phyloP scores from a whole-genome alignment of 768 basidiomycete species.

The Amanita subjunquillea region DNA sequence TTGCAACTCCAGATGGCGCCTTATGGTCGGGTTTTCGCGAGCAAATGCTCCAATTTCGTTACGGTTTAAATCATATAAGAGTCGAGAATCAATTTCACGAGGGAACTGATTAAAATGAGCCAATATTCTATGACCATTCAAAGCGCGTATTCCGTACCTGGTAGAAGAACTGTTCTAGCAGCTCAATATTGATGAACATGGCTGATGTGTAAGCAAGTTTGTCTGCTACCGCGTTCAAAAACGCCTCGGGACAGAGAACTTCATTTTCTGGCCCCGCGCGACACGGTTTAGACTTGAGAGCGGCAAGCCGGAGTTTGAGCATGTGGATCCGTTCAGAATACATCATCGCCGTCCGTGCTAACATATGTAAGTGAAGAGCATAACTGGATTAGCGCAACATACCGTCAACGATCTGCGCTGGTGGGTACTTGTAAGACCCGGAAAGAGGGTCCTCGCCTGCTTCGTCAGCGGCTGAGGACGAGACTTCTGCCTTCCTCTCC shows the following conservation, averaged over 20 bases:
- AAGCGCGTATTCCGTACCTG: conserved; percentile 42
- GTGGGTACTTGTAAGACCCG: conserved; percentile 85
- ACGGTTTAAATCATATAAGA: conserved; percentile 90
- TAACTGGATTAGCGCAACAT: conserved; percentile 14
- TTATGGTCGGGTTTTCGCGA: conserved; percentile 86
- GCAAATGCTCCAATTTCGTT: conserved; percentile 87
- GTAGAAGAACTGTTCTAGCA: conserved; percentile 98
- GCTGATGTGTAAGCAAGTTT: conserved; percentile 93
- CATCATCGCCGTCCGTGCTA: conserved; percentile 88
- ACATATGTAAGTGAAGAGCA: background rate
- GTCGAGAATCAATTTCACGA: conserved; percentile 88
- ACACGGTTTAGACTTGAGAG: conserved; percentile 86
- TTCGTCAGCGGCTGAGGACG: conserved; percentile 12
- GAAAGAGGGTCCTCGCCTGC: conserved; percentile 33
- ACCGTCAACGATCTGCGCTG: conserved; percentile 91
- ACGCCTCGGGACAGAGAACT: conserved; percentile 90
- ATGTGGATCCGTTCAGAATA: conserved; percentile 75
- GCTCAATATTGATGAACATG: conserved; percentile 98
- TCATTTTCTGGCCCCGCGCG: conserved; percentile 80
- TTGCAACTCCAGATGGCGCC: conserved; percentile 85
- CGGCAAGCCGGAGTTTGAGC: conserved; percentile 77
- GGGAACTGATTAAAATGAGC: conserved; percentile 59
- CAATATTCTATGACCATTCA: conserved; percentile 1
- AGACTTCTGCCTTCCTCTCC: conserved; percentile 40
- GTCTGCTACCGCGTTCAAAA: conserved; percentile 93